Evolutionary conservation across 306 rosid species (phyloP).

Genomic region (Vigna radiata): DNA sequence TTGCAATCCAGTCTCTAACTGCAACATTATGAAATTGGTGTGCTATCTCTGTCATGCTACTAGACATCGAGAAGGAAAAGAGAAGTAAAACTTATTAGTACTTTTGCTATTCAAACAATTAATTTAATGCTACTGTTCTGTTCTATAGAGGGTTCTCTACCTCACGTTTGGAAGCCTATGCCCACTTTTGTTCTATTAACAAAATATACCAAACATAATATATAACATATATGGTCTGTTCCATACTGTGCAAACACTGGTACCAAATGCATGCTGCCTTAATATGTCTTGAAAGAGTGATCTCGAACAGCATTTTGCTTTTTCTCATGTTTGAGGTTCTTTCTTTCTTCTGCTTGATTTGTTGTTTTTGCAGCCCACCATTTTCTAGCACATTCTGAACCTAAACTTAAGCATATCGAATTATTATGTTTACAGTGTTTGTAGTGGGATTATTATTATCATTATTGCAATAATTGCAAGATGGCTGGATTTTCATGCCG

Average conservation of each 20-base stretch:
- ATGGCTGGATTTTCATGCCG: conserved; percentile 71
- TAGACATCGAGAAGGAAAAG: neutral
- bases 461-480: conserved; percentile 73
- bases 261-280: conserved; percentile 4
- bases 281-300: conserved; percentile 10
- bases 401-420: conserved; percentile 31
- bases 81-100: neutral
- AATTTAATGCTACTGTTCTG: conserved; percentile 3
- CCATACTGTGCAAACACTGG: neutral
- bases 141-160: conserved; percentile 1
- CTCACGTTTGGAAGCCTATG: neutral
- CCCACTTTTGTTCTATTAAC: neutral
- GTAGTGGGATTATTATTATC: conserved; percentile 80
- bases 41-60: neutral
- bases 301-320: conserved; percentile 3
- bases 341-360: neutral
- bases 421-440: conserved; percentile 60
- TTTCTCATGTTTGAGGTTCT: conserved; percentile 19
- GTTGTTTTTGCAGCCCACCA: conserved; percentile 19
- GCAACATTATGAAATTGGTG: neutral
- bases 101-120: neutral
- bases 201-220: neutral
- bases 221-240: neutral
- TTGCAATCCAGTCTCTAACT: neutral
- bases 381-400: conserved; percentile 25